phyloP scores from a whole-genome alignment of 2,329 filamentous ascomycete species.

The Aspergillus quadrilineatus region DNA sequence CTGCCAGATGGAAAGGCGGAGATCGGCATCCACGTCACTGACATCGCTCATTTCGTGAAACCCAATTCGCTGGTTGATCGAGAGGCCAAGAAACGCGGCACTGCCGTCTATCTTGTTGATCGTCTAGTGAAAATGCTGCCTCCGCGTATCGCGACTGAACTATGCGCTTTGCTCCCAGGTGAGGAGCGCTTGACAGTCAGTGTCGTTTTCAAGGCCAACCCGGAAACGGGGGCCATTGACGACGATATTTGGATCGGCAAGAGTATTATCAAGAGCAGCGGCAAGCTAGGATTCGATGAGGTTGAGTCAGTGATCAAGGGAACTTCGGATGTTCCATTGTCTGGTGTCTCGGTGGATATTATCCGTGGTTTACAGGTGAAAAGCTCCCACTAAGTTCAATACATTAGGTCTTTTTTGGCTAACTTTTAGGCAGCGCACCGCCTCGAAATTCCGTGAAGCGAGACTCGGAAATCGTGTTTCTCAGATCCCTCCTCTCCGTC shows the following conservation, averaged over 20 bases:
- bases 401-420: background rate
- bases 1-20: slow-evolving; percentile 83
- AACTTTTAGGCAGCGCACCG: slow-evolving; percentile 58
- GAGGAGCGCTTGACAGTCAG: slow-evolving; percentile 88
- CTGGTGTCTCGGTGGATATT: slow-evolving; percentile 68
- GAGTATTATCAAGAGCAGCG: slow-evolving; percentile 85
- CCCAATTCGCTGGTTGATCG: slow-evolving; percentile 91
- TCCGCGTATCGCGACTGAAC: slow-evolving; percentile 76
- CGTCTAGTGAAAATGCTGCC: slow-evolving; percentile 85
- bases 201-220: slow-evolving; percentile 88
- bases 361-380: slow-evolving; percentile 74
- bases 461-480: slow-evolving; percentile 78
- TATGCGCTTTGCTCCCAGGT: slow-evolving; percentile 84
- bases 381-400: background rate
- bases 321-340: slow-evolving; percentile 60
- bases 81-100: slow-evolving; percentile 96
- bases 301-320: slow-evolving; percentile 79
- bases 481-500: slow-evolving; percentile 78
- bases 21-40: slow-evolving; percentile 90
- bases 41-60: slow-evolving; percentile 97
- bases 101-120: slow-evolving; percentile 91
- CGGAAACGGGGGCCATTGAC: slow-evolving; percentile 76
- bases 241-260: slow-evolving; percentile 93
- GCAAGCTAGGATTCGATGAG: slow-evolving; percentile 79
- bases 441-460: slow-evolving; percentile 85